Evolutionary conservation across 441 rosid species (phyloP).

Genomic region (Aquilaria agallochum): DNA sequence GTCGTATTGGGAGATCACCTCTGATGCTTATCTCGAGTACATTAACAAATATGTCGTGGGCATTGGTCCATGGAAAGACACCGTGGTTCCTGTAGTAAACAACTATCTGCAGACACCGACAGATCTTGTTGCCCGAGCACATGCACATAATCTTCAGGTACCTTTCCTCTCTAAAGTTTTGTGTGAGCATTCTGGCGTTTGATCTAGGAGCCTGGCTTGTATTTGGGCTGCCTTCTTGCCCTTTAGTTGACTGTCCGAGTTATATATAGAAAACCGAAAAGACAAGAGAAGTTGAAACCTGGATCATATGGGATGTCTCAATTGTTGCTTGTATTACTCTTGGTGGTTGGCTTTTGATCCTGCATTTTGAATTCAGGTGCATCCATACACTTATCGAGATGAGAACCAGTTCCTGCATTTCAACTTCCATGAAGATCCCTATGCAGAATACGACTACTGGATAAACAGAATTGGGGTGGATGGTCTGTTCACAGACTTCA

Average conservation of each 20-base stretch:
- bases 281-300: too few relatives aligned
- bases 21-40: constrained; percentile 67
- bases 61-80: constrained; percentile 98
- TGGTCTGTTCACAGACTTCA: constrained; percentile 93
- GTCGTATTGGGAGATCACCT: constrained; percentile 88
- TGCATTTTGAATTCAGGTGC: constrained; percentile 50
- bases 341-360: background rate
- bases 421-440: constrained; percentile 71
- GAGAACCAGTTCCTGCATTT: constrained; percentile 65
- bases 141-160: constrained; percentile 81
- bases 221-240: too few relatives aligned
- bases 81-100: constrained; percentile 61
- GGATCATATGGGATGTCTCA: background rate
- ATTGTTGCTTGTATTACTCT: background rate
- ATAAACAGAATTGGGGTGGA: constrained; percentile 76
- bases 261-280: too few relatives aligned
- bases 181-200: too few relatives aligned
- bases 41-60: constrained; percentile 80
- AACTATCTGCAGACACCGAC: constrained; percentile 65
- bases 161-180: background rate
- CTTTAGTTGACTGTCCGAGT: too few relatives aligned
- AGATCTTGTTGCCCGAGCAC: constrained; percentile 88
- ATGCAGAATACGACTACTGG: constrained; percentile 77
- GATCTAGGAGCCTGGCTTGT: too few relatives aligned
- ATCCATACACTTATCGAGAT: constrained; percentile 85